Conservation (phyloP, 2,329 filamentous ascomycete species). For the Claviceps spartinae region DNA sequence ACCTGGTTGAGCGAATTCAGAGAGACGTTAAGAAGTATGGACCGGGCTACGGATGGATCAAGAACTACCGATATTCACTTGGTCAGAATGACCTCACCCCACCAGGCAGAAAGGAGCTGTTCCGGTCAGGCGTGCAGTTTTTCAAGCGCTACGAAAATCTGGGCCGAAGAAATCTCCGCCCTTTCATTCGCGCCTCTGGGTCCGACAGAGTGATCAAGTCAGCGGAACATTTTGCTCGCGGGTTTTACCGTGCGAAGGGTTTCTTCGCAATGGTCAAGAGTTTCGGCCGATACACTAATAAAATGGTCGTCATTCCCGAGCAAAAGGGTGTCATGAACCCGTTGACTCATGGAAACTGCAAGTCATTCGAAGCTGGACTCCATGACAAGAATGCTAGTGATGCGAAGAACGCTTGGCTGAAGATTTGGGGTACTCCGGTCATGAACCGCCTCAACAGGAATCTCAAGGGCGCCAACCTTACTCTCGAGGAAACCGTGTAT, state of each 20-base stretch:
- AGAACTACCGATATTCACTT: constrained; percentile 56
- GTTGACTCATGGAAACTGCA: constrained; percentile 60
- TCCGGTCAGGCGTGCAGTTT: constrained; percentile 64
- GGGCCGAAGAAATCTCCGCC: constrained; percentile 33
- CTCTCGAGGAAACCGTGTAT: constrained; percentile 46
- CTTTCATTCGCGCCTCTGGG: constrained; percentile 60
- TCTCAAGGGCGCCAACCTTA: constrained; percentile 54
- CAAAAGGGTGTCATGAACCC: constrained; percentile 60
- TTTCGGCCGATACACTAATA: constrained; percentile 32
- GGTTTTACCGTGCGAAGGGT: constrained; percentile 44
- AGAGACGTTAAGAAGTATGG: constrained; percentile 40
- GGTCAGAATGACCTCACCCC: constrained; percentile 54
- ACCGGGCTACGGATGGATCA: constrained; percentile 54
- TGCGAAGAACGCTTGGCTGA: constrained; percentile 44
- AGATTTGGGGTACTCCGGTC: constrained; percentile 54
- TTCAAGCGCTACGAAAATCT: constrained; percentile 59
- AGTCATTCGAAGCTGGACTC: constrained; percentile 50
- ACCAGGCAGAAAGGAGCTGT: constrained; percentile 55
- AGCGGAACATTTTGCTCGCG: constrained; percentile 60
- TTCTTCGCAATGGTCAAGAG: constrained; percentile 6
- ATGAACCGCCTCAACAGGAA: constrained; percentile 54
- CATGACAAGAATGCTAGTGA: constrained; percentile 31
- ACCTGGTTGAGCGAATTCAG: constrained; percentile 54
- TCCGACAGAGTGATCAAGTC: constrained; percentile 61
- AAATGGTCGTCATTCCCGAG: constrained; percentile 59